Base-by-base conservation (phyloP, 2,329 filamentous ascomycete genomes). In the Aureobasidium sp. region DNA sequence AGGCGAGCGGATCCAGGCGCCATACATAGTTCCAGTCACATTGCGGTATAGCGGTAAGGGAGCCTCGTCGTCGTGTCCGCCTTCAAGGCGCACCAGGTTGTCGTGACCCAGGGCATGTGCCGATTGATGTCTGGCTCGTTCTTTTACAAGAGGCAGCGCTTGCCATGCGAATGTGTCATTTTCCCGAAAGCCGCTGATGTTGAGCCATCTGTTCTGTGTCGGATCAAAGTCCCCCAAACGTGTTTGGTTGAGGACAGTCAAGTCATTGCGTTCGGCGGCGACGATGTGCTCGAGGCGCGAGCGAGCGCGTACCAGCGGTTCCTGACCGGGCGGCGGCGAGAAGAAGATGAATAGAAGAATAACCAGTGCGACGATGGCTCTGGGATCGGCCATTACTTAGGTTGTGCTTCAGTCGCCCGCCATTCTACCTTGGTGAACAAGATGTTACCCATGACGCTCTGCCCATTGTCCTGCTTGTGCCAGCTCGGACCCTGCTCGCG, bases 111-210 rank as follows among this genome's bases (percentile, higher is more conserved):
- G 66, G 42, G 75, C 68, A 60, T 73, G 70, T 55, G 69, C 69
- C 22, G 81, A 70, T 65, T 82, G 87, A 67, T 86, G 79, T 61
- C 83, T 78, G 61, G 86, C 89, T 66, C 83, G 82, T 64, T 86
- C 76, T 70, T 84, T 85, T 63, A 92, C 90, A 1, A 78, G 75
- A 0, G 79, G 78, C 25, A 97, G 77, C 62, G 91, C 81, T 37
- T 87, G 82, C 92, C 92, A 97, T 1, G 84, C 87, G 73, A 89
- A 90, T 5, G 83, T 85, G 74, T 96, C 89, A 22, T 85, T 82
- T 51, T 84, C 77, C 53, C 88, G 83, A 64, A 95, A 86, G 0
- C 93, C 93, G 2, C 89, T 89, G 57, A 96, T 77, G 57, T 80
- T 80, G 63, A 76, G 65, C 80, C 78, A 83, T 66, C 72, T 77